A percentile compares a stretch with the other conserved stretches of the same genome.
phyloP scores from a whole-genome alignment of 805 yeast genomes.

The Lipomyces spencermartinsiae region DNA sequence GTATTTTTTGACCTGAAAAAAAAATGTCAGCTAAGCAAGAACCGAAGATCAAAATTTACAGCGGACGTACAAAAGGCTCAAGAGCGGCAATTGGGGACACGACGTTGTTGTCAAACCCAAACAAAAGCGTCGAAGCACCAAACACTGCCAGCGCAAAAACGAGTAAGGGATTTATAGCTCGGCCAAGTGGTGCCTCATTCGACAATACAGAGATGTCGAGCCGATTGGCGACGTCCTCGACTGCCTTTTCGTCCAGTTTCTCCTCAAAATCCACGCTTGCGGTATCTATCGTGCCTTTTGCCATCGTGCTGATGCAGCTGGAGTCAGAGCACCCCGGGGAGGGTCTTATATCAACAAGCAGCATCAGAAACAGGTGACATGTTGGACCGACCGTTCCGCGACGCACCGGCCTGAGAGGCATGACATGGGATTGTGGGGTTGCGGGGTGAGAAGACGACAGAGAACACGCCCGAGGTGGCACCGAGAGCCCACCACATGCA shows the following conservation, averaged over 20 bases:
- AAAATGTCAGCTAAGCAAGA: background rate
- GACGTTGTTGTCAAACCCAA: conserved; percentile 22
- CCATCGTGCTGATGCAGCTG: background rate
- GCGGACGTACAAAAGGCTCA: conserved; percentile 12
- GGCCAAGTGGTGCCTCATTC: background rate
- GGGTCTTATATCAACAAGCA: background rate
- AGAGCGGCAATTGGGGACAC: conserved; percentile 21
- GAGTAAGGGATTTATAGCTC: background rate
- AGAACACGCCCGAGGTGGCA: background rate
- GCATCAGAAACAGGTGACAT: background rate
- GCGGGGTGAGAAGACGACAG: background rate
- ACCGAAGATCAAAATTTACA: background rate
- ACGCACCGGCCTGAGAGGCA: background rate
- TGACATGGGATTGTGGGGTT: background rate
- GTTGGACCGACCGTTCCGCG: background rate
- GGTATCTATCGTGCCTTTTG: background rate
- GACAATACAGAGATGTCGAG: background rate
- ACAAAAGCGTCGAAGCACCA: conserved; percentile 19
- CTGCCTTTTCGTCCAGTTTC: background rate
- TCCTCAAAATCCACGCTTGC: background rate
- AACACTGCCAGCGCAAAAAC: conserved; percentile 2
- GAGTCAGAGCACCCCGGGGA: background rate
- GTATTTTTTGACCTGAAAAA: conserved; percentile 3
- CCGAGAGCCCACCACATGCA: background rate
- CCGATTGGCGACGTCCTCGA: background rate